Conservation (phyloP, 225 moss, liverwort and hornwort genomes). For the Polytrichum commune region DNA sequence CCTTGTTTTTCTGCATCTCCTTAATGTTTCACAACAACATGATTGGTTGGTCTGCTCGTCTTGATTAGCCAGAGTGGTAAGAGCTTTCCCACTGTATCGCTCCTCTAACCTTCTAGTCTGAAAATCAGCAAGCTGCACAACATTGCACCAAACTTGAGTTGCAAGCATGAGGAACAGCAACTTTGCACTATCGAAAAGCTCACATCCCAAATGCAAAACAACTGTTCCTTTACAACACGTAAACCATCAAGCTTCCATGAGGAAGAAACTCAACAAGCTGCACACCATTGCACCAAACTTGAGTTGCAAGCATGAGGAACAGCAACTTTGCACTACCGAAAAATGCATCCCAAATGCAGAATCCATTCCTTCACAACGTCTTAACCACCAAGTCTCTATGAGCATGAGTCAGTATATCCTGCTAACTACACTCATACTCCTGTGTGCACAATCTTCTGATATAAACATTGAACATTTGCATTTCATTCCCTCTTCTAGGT, state of each 20-base stretch:
- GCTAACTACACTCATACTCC: no score
- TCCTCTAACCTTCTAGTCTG: not conserved
- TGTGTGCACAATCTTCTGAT: no score
- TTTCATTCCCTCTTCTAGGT: no score
- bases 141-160: not conserved
- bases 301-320: not conserved
- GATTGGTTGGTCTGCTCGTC: not conserved
- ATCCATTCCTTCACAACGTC: no score
- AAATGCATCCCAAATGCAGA: not conserved
- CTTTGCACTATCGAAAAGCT: not conserved
- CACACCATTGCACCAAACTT: not conserved
- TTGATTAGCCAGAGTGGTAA: not conserved
- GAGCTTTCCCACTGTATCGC: not conserved
- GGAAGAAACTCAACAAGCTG: not conserved
- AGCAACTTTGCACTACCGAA: not conserved
- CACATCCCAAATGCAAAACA: not conserved
- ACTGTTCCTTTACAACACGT: no score
- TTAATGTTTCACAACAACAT: not conserved
- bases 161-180: not conserved
- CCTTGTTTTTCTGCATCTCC: no score
- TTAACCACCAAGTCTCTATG: no score
- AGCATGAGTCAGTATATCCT: no score
- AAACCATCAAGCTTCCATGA: no score
- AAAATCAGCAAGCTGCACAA: constrained; percentile 1
- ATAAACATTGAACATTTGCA: no score